A percentile compares a stretch with the other conserved stretches of the same genome.
phyloP scores from a whole-genome alignment of 257 asterid genomes.

The Capsicum baccatum region DNA sequence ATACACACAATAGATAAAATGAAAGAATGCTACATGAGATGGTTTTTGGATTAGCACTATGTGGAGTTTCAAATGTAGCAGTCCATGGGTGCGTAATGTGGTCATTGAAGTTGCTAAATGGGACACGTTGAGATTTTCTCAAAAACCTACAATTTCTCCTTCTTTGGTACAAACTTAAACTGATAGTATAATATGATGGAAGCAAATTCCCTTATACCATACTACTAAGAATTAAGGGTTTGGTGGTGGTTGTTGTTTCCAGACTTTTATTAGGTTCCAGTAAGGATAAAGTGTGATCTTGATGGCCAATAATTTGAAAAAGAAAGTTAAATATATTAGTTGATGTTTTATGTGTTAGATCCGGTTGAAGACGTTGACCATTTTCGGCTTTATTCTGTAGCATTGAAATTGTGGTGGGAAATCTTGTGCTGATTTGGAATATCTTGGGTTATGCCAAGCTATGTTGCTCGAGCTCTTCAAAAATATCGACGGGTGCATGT shows the following conservation, averaged over 20 bases:
- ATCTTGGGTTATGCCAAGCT: background rate
- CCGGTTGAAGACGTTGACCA: background rate
- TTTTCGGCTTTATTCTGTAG: background rate
- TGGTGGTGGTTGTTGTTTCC: background rate
- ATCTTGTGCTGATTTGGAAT: background rate
- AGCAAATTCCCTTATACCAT: background rate
- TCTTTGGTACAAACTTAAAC: background rate
- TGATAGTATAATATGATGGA: background rate
- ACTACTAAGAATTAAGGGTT: background rate
- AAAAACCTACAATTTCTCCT: background rate
- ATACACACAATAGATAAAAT: background rate
- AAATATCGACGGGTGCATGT: no score
- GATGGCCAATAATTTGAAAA: no score
- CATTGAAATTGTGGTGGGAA: background rate
- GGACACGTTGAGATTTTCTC: background rate
- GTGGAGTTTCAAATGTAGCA: background rate
- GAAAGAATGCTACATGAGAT: background rate
- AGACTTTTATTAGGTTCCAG: background rate
- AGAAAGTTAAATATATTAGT: no score
- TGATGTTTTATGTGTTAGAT: no score
- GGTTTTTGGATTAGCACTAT: background rate
- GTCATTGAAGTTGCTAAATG: background rate
- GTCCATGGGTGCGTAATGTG: background rate
- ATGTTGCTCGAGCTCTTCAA: no score
- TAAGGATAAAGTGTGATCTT: background rate